Base-by-base conservation (phyloP, 768 basidiomycete genomes). In the Strobilomyces dryophilus region DNA sequence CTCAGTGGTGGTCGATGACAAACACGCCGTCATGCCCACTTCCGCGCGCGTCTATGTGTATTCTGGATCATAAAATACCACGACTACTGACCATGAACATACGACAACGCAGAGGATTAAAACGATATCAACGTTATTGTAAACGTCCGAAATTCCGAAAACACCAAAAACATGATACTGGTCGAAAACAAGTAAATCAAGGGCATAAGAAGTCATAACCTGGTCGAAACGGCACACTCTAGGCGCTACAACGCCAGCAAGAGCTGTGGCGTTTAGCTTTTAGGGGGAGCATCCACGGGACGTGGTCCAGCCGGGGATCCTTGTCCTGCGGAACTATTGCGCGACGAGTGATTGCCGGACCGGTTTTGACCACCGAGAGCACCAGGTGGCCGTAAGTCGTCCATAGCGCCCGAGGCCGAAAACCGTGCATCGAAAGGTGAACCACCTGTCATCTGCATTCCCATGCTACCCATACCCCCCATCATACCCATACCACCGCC, bases 391-490 rank as follows among this genome's bases (percentile, higher is more conserved):
- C 69, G 61, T 42, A 69, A 37, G 46, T 67, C 69, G 3, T 71
- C 70, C 55, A 67, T 42, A 10, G 47, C 55, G 18, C 18, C 18
- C 2, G 24, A 24, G 36, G 79, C 76, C 14, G 80, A 74, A 62
- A 81, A 81, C 49, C 82, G 76, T 7, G 82, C 62, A 57, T 85
- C 84, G 64, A 86, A 86, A 21, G 63, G 64, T 34, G 81, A 79
- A 68, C 78, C 81, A 1, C 84, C 84, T 15, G 84, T 85, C 78
- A 80, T 82, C 62, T 84, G 82, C 79, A 73, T 73, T 27, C 74
- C 74, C 67, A 73, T 64, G 12, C 74, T 74, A 1, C 71, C 72
- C 66, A 82, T 77, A 2, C 56, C 57, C 1, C 66, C 68, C 72
- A 71, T 71, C 77, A 78, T 81, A 34, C 70, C 62, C 62, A 62